These are phyloP conservation scores for Cyberlindnera bimundalis DNA, from an alignment of 805 yeast species.

Conservation along the genomic window DNA sequence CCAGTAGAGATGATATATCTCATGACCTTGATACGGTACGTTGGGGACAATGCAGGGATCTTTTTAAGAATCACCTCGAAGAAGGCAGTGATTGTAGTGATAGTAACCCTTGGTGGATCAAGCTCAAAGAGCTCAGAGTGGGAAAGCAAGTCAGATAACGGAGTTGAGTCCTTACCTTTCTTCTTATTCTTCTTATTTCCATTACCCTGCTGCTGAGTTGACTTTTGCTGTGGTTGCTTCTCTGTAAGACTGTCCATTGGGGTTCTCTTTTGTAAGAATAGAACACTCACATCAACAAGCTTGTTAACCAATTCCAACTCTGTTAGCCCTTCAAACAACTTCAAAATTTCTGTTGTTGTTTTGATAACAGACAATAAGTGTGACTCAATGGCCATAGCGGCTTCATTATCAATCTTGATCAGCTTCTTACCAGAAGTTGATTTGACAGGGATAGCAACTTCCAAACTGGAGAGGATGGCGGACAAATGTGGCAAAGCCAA, in stretches of 20 bases:
- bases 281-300: slow-evolving; percentile 54
- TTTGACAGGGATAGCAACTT: slow-evolving; percentile 54
- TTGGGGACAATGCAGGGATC: slow-evolving; percentile 51
- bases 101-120: slow-evolving; percentile 38
- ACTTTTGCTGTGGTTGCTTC: slow-evolving; percentile 35
- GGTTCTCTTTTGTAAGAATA: slow-evolving; percentile 34
- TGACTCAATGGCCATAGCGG: slow-evolving; percentile 30
- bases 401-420: slow-evolving; percentile 37
- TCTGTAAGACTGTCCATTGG: slow-evolving; percentile 29
- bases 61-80: slow-evolving; percentile 45
- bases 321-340: slow-evolving; percentile 36
- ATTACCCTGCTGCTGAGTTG: slow-evolving; percentile 16
- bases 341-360: slow-evolving; percentile 27
- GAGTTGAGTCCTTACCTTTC: slow-evolving; percentile 40
- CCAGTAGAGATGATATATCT: slow-evolving; percentile 40
- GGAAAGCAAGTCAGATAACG: slow-evolving; percentile 66
- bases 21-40: slow-evolving; percentile 58
- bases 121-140: slow-evolving; percentile 55
- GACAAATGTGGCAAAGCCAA: slow-evolving; percentile 44
- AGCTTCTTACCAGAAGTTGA: slow-evolving; percentile 33
- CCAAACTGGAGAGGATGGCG: slow-evolving; percentile 51
- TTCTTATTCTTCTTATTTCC: slow-evolving; percentile 38
- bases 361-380: slow-evolving; percentile 32
- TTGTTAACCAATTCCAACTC: slow-evolving; percentile 54
- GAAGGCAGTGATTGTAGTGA: slow-evolving; percentile 35